phyloP scores from a whole-genome alignment of 257 asterid genomes.

The Nicotiana knightiana region DNA sequence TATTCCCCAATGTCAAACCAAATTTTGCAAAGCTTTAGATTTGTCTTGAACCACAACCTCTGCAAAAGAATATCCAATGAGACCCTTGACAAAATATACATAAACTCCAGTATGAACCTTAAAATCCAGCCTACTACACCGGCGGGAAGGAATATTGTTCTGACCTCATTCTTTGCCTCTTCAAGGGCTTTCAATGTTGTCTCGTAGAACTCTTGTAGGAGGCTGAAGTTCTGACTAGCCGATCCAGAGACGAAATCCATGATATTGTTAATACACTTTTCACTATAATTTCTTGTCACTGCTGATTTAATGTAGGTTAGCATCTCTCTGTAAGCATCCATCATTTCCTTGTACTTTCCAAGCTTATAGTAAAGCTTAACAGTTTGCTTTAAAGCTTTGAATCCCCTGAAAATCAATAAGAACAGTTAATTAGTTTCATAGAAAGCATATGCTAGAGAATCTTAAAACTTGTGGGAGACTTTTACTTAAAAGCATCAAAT shows the following conservation, averaged over 20 bases:
- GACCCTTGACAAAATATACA: conserved; percentile 2
- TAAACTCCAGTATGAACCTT: neutral
- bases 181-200: conserved; percentile 92
- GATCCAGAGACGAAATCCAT: conserved; percentile 98
- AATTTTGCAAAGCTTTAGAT: conserved; percentile 94
- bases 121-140: neutral
- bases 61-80: conserved; percentile 18
- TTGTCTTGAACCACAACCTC: conserved; percentile 99
- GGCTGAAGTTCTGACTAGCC: conserved; percentile 85
- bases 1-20: conserved; percentile 96
- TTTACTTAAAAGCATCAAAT: neutral
- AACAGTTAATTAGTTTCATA: neutral
- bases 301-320: conserved; percentile 88
- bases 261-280: conserved; percentile 88
- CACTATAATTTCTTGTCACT: conserved; percentile 96
- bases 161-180: conserved; percentile 98
- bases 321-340: conserved; percentile 95
- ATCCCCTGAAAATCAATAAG: conserved; percentile 66
- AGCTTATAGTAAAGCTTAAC: conserved; percentile 90
- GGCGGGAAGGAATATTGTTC: conserved; percentile 2
- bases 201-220: conserved; percentile 88
- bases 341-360: conserved; percentile 89
- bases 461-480: neutral
- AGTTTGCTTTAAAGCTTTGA: conserved; percentile 95
- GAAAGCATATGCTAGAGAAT: neutral